Conservation (phyloP, 148 eudicot species). For the Persicaria maculosa region DNA sequence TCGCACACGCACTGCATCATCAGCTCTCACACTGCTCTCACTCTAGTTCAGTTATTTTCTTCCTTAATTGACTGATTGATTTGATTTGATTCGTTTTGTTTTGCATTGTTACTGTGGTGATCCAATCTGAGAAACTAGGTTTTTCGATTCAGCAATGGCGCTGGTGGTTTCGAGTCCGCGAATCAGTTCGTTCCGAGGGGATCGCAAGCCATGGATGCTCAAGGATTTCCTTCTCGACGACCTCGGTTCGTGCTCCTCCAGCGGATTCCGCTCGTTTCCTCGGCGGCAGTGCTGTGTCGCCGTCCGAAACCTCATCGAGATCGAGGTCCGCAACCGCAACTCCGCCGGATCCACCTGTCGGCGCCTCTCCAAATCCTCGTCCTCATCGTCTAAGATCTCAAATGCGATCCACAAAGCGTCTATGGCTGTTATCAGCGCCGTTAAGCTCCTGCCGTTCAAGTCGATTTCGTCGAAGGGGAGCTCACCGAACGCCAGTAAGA, state of each 20-base stretch:
- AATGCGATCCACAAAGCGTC: constrained; percentile 41
- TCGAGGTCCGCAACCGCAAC: neutral
- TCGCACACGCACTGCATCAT: neutral
- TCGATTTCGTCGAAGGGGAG: constrained; percentile 4
- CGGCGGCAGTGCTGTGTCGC: constrained; percentile 56
- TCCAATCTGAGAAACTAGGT: neutral
- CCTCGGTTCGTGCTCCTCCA: constrained; percentile 72
- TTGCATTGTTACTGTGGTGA: constrained; percentile 9
- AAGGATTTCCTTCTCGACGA: constrained; percentile 66
- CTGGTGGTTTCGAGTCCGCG: constrained; percentile 20
- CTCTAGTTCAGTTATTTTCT: neutral
- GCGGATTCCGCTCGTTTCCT: constrained; percentile 70
- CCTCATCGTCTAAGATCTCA: constrained; percentile 17
- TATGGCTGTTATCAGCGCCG: constrained; percentile 40
- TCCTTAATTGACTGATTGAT: neutral
- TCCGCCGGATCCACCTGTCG: neutral
- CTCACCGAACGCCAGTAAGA: neutral
- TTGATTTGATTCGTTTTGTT: neutral
- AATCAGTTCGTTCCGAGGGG: constrained; percentile 18
- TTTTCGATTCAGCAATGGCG: constrained; percentile 22
- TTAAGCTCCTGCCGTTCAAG: constrained; percentile 38
- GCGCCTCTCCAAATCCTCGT: neutral
- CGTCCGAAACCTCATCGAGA: constrained; percentile 4
- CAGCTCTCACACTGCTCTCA: neutral
- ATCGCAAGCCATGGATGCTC: constrained; percentile 36